Conservation (phyloP, 108 stramenopile genomes). For the Discostella stelligeroides region DNA sequence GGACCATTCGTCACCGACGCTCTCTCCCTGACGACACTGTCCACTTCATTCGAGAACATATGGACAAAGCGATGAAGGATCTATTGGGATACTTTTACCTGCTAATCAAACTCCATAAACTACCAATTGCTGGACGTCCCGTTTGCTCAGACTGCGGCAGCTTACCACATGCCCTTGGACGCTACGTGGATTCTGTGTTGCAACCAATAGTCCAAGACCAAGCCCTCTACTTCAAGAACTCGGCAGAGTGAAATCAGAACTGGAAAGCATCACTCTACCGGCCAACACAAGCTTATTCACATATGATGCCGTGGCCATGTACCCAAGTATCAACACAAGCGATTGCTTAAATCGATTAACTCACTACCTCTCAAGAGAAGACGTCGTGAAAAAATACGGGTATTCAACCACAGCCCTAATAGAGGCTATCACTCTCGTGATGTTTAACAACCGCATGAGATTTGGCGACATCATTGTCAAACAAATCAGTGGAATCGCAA, state of each 20-base stretch:
- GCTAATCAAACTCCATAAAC: slow-evolving; percentile 34
- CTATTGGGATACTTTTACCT: no score
- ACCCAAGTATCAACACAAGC: no score
- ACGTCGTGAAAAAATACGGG: background rate
- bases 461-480: slow-evolving; percentile 26
- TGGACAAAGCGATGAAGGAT: slow-evolving; percentile 26
- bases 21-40: background rate
- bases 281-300: slow-evolving; percentile 18
- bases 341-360: slow-evolving; percentile 2
- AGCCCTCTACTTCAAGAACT: slow-evolving; percentile 29
- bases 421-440: no score
- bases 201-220: slow-evolving; percentile 19
- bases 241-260: slow-evolving; percentile 7
- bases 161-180: no score
- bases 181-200: background rate
- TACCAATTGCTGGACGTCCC: slow-evolving; percentile 10
- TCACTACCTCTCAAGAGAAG: background rate
- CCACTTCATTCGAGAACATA: background rate
- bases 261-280: background rate
- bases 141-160: no score
- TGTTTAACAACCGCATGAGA: slow-evolving; percentile 18
- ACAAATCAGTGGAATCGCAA: slow-evolving; percentile 21
- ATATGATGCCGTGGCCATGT: slow-evolving; percentile 27
- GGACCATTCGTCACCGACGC: slow-evolving; percentile 1
- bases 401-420: slow-evolving; percentile 8